phyloP scores from a whole-genome alignment of 208 protist genomes.

The Porcisia deanei region DNA sequence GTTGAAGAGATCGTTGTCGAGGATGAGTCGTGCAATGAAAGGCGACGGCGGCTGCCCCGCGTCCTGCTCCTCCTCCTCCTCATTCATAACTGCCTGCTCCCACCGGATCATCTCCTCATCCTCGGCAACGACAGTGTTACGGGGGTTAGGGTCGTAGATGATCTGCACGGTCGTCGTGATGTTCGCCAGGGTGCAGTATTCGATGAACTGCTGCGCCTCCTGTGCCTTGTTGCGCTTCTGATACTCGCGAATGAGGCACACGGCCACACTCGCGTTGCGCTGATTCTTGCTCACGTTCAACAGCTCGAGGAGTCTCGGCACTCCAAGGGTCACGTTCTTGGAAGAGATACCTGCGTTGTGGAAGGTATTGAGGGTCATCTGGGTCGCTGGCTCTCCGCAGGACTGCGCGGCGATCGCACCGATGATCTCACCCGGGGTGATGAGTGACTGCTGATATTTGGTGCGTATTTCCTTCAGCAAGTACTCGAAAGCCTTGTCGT shows the following conservation, averaged over 20 bases:
- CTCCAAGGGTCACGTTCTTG: constrained; percentile 99
- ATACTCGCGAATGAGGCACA: constrained; percentile 88
- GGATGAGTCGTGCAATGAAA: constrained; percentile 96
- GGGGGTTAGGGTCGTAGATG: constrained; percentile 97
- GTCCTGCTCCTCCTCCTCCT: constrained; percentile 50
- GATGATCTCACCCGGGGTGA: constrained; percentile 98
- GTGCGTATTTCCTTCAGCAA: constrained; percentile 96
- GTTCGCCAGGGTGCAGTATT: constrained; percentile 95
- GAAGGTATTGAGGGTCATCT: constrained; percentile 99
- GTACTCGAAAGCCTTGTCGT: constrained; percentile 96
- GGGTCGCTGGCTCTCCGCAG: constrained; percentile 99
- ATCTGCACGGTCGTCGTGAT: constrained; percentile 95
- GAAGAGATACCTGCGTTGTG: constrained; percentile 99
- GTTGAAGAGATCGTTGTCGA: constrained; percentile 91
- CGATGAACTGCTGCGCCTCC: constrained; percentile 90
- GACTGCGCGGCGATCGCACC: constrained; percentile 99
- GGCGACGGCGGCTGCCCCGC: constrained; percentile 59
- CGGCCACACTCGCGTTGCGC: constrained; percentile 95
- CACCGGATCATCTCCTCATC: constrained; percentile 86
- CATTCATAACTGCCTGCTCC: constrained; percentile 69
- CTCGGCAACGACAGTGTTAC: constrained; percentile 93
- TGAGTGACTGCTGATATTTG: constrained; percentile 94
- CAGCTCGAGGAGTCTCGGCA: constrained; percentile 99
- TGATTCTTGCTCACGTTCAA: constrained; percentile 98
- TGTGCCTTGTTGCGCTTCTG: constrained; percentile 75